These are phyloP conservation scores for Phytophthora podocarpi DNA, from an alignment of 352 stramenopile species.

Conservation along the genomic window DNA sequence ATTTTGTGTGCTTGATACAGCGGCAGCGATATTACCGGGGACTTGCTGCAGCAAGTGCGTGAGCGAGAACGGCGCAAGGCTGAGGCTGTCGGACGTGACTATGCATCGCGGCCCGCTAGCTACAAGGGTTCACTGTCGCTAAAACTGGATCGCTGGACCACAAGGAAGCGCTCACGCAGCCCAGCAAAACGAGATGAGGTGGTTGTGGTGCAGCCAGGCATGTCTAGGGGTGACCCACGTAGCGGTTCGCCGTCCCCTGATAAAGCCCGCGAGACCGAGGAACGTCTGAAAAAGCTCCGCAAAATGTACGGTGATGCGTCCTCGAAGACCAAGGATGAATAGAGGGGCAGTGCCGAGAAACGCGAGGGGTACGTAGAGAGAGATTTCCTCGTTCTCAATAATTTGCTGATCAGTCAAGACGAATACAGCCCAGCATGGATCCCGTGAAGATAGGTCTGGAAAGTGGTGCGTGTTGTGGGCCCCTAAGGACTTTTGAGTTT, in stretches of 20 bases:
- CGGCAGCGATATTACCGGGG: slow-evolving; percentile 51
- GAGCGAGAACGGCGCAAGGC: slow-evolving; percentile 91
- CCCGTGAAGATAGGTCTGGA: neutral
- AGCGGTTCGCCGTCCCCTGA: slow-evolving; percentile 38
- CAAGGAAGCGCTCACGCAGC: slow-evolving; percentile 66
- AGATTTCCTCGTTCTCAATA: neutral
- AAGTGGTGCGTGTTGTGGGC: slow-evolving; percentile 6
- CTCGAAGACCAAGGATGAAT: slow-evolving; percentile 32
- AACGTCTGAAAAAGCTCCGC: slow-evolving; percentile 72
- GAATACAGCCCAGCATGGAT: slow-evolving; percentile 8
- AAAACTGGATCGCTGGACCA: slow-evolving; percentile 91
- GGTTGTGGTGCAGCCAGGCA: slow-evolving; percentile 42
- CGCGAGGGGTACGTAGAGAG: slow-evolving; percentile 9
- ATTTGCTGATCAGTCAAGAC: neutral
- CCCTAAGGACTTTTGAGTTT: neutral
- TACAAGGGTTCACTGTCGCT: slow-evolving; percentile 94
- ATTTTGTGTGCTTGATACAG: slow-evolving; percentile 17
- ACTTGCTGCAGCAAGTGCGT: slow-evolving; percentile 93
- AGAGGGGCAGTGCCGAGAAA: neutral
- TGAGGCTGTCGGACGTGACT: slow-evolving; percentile 89
- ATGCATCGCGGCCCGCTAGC: slow-evolving; percentile 87
- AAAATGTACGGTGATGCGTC: slow-evolving; percentile 88
- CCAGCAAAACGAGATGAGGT: slow-evolving; percentile 65
- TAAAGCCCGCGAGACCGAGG: slow-evolving; percentile 52
- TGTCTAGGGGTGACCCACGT: slow-evolving; percentile 30